phyloP scores from a whole-genome alignment of 805 yeast genomes.

The Candida oleophila region DNA sequence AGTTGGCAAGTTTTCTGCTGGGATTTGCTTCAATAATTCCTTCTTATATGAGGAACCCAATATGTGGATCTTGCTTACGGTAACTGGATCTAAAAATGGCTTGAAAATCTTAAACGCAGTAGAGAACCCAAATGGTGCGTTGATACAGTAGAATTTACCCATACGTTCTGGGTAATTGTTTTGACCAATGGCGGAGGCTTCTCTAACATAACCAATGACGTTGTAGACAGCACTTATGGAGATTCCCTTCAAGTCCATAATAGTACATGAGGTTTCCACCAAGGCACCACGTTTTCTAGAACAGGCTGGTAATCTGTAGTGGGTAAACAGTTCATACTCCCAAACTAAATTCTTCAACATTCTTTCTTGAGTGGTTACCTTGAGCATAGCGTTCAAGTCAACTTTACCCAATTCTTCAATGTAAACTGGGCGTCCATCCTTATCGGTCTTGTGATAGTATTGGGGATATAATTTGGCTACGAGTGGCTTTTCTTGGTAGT shows the following conservation, averaged over 20 bases:
- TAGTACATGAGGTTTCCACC: constrained; percentile 95
- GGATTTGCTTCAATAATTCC: constrained; percentile 88
- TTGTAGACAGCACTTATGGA: constrained; percentile 80
- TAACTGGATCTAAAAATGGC: constrained; percentile 95
- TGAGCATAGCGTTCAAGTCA: constrained; percentile 85
- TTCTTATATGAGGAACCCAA: constrained; percentile 75
- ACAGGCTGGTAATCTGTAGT: constrained; percentile 88
- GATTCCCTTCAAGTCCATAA: constrained; percentile 92
- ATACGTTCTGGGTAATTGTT: constrained; percentile 98
- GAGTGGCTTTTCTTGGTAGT: constrained; percentile 86
- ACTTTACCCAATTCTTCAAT: constrained; percentile 92
- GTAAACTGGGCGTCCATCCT: constrained; percentile 95
- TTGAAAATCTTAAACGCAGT: constrained; percentile 89
- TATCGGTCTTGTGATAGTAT: constrained; percentile 95
- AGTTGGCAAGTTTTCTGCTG: constrained; percentile 85
- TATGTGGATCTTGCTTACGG: constrained; percentile 91
- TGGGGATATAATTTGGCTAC: constrained; percentile 93
- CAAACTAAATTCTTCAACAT: constrained; percentile 94
- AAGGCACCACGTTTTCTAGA: constrained; percentile 76
- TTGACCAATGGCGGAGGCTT: constrained; percentile 93
- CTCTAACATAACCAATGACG: constrained; percentile 84
- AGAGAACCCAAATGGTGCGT: constrained; percentile 96
- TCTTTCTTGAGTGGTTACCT: constrained; percentile 91
- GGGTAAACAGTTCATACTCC: constrained; percentile 93
- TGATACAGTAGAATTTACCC: constrained; percentile 95